Conservation (phyloP, 257 asterid species). For the Solanum neorickii region DNA sequence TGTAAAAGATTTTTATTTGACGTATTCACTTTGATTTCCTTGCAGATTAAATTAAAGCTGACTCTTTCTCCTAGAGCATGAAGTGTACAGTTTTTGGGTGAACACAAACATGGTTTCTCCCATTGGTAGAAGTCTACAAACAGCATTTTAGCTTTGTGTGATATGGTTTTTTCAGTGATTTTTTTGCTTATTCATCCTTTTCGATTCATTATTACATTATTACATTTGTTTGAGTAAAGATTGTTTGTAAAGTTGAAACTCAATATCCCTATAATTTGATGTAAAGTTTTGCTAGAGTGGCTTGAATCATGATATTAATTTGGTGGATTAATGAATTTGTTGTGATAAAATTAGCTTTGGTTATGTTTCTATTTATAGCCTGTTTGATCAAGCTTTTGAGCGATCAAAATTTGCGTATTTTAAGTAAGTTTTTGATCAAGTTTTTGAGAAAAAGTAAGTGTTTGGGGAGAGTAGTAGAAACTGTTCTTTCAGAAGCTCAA, state of each 20-base stretch:
- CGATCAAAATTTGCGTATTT: not conserved
- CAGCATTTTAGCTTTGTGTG: not conserved
- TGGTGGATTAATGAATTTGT: not conserved
- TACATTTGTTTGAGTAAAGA: not conserved
- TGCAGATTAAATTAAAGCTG: not conserved
- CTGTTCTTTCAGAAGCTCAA: not conserved
- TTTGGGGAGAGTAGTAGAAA: not conserved
- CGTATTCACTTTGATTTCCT: not conserved
- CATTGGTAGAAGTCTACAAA: not conserved
- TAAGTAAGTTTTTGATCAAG: not conserved
- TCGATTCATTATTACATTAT: not conserved
- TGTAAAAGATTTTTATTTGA: not conserved
- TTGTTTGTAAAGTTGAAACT: conserved; percentile 2
- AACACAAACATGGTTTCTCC: not conserved
- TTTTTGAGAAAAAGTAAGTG: not conserved
- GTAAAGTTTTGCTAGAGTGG: not conserved
- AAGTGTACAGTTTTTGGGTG: not conserved
- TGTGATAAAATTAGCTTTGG: not conserved
- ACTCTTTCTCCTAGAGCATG: not conserved
- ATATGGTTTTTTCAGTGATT: not conserved
- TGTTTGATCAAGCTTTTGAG: not conserved
- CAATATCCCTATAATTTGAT: not conserved
- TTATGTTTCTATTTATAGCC: not conserved
- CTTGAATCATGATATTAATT: not conserved
- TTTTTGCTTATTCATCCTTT: not conserved